A percentile compares a stretch with the other conserved stretches of the same genome.
Evolutionary conservation across 2,329 filamentous ascomycete genomes (phyloP).

Genomic region (Diaporthe destruens): DNA sequence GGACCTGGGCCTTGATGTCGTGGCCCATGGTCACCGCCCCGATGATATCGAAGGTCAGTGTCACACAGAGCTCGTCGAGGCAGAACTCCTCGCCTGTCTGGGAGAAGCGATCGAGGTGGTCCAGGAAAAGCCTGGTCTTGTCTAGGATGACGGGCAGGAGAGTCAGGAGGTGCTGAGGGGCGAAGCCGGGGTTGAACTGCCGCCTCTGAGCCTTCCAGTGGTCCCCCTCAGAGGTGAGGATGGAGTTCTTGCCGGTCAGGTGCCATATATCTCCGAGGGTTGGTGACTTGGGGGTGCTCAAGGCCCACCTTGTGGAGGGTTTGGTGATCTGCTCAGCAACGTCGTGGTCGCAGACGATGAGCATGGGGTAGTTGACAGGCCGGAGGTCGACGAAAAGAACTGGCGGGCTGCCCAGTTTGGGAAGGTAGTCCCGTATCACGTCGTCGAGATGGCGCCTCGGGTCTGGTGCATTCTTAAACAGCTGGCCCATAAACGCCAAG

Average conservation of each 20-base stretch:
- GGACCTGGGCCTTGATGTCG: conserved; percentile 35
- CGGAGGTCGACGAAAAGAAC: conserved; percentile 53
- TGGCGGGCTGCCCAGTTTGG: conserved; percentile 49
- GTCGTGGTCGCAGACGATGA: conserved; percentile 50
- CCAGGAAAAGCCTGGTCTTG: conserved; percentile 50
- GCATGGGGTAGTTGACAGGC: conserved; percentile 51
- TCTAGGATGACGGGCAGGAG: conserved; percentile 53
- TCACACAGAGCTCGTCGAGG: conserved; percentile 48
- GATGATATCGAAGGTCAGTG: conserved; percentile 57
- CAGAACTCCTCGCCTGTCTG: conserved; percentile 47
- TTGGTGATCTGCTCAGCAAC: conserved; percentile 55
- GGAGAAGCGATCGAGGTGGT: conserved; percentile 49
- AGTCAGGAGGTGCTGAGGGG: conserved; percentile 54
- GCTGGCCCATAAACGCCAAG: conserved; percentile 19
- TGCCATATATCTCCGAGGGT: conserved; percentile 46
- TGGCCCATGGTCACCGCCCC: conserved; percentile 39
- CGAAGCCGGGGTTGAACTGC: conserved; percentile 54
- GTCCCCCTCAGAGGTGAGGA: conserved; percentile 46
- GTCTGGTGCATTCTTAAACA: conserved; percentile 28
- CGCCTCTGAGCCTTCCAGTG: conserved; percentile 52
- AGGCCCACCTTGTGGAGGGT: conserved; percentile 49
- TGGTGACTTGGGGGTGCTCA: conserved; percentile 51
- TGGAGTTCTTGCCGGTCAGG: conserved; percentile 46
- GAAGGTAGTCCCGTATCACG: conserved; percentile 41
- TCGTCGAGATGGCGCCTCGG: conserved; percentile 43